Base-by-base conservation (phyloP, 352 stramenopile genomes). In the Hyaloperonospora brassicae region DNA sequence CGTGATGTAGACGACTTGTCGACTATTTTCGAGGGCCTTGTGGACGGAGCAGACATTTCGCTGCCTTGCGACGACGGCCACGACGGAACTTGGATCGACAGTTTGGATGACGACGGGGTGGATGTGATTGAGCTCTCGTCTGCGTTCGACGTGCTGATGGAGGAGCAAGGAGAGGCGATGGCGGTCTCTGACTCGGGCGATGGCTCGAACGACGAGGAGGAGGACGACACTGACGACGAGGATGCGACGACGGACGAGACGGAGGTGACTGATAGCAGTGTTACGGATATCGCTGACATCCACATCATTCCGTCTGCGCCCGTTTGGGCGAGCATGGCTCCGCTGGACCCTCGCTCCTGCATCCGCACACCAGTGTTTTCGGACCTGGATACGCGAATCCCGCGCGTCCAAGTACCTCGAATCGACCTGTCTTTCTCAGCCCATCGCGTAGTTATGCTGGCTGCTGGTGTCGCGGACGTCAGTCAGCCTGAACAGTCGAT, bases 321-420 rank as follows among this genome's bases (percentile, higher is more conserved):
- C 13, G 62, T 76, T 23, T 86, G 73, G 70, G 70, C 68, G 17
- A 63, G 52, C 1, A 72, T 68, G 68, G 78, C 72, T 13, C 78
- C 82, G 21, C 57, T 92, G 49, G 82, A 92, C 51, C 82, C 82
- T 50, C 77, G 82, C 38, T 86, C 76, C 50, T 79, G 72, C 61
- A 92, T 92, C 53, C 76, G 78, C 48, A 88, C 72, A 9, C 61
- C 76, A 5, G 68, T 92, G 55, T 92, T 92, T 42, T 76, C 82
- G 72, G 78, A 86, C 55, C 21, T 90, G 36, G 82, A 92, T 60
- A 76, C 82, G 36, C 79, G 82, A 35, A 90, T 92, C 40, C 79
- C 79, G 47, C 66, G 69, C 44, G 66, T 88, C 40, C 53, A 62
- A 40, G 72, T 90, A 30, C 82, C 82, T 11, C 76, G 80, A 24